Percentiles rank a stretch among this genome's conserved stretches.
These are phyloP conservation scores for Lentinula sp. DNA, from an alignment of 768 basidiomycete species.

Conservation along the genomic window DNA sequence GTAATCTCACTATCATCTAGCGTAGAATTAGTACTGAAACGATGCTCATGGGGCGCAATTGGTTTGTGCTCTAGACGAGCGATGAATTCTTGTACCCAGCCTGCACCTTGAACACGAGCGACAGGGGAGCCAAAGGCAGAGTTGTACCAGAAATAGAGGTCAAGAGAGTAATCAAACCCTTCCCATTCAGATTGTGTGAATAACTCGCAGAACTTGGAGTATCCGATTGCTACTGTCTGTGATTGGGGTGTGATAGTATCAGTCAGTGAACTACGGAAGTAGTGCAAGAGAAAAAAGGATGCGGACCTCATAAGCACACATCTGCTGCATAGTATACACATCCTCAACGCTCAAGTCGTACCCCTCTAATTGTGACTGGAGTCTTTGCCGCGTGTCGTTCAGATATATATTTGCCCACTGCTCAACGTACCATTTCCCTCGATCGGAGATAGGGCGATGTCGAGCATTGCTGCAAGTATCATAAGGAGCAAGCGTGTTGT, in stretches of 20 bases:
- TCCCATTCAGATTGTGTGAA: conserved; percentile 94
- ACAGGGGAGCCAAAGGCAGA: conserved; percentile 81
- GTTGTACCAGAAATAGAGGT: conserved; percentile 69
- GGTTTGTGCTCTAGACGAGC: conserved; percentile 77
- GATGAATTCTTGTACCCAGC: conserved; percentile 79
- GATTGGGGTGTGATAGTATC: neutral
- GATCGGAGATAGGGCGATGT: conserved; percentile 38
- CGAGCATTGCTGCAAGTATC: conserved; percentile 67
- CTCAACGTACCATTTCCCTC: conserved; percentile 50
- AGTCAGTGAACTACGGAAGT: neutral
- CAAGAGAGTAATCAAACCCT: conserved; percentile 83
- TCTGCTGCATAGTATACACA: conserved; percentile 71
- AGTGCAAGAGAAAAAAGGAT: neutral
- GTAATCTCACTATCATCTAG: conserved; percentile 62
- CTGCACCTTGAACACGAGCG: conserved; percentile 69
- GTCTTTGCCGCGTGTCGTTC: conserved; percentile 50
- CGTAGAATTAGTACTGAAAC: conserved; percentile 82
- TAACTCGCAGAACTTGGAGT: conserved; percentile 85
- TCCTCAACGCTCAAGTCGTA: conserved; percentile 62
- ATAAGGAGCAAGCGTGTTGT: conserved; percentile 85
- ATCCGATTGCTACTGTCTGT: conserved; percentile 86
- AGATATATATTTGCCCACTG: conserved; percentile 75
- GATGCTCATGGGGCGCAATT: conserved; percentile 46
- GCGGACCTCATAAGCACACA: conserved; percentile 79
- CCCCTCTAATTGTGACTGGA: conserved; percentile 55